Conservation (phyloP, 2,329 filamentous ascomycete species). For the Clonostachys rhizophaga region DNA sequence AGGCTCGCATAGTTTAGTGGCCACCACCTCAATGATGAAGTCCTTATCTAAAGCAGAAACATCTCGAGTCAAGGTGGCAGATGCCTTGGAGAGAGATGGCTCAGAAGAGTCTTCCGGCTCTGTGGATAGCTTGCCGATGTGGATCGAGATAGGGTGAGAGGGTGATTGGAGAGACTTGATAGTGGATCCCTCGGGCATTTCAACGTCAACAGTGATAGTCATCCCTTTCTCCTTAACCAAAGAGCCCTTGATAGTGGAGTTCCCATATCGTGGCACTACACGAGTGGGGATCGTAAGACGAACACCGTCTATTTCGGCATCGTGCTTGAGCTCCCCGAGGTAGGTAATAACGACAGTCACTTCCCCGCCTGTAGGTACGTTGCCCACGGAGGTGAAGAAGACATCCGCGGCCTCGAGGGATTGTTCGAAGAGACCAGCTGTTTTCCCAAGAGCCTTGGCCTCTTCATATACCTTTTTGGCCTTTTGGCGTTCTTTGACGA, state of each 20-base stretch:
- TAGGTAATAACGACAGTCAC: constrained; percentile 61
- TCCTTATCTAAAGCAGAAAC: constrained; percentile 54
- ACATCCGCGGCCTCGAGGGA: constrained; percentile 57
- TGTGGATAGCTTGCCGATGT: constrained; percentile 49
- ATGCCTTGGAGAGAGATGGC: constrained; percentile 54
- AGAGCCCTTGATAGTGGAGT: background rate
- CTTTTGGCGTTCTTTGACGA: constrained; percentile 61
- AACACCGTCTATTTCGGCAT: constrained; percentile 61
- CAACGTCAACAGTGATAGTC: constrained; percentile 23
- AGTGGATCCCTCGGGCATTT: constrained; percentile 46
- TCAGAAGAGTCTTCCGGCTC: constrained; percentile 25
- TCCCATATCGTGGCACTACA: constrained; percentile 64
- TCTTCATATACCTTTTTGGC: constrained; percentile 55
- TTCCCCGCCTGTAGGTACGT: constrained; percentile 55
- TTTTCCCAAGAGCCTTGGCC: constrained; percentile 53
- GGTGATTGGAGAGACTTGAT: constrained; percentile 63
- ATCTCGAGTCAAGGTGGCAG: constrained; percentile 51
- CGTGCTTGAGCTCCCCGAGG: constrained; percentile 67
- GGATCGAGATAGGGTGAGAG: constrained; percentile 62
- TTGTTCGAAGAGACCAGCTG: constrained; percentile 63
- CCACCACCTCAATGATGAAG: constrained; percentile 61
- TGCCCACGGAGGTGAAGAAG: constrained; percentile 65
- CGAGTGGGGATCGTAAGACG: constrained; percentile 64
- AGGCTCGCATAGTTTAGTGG: constrained; percentile 54
- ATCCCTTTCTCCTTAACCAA: constrained; percentile 7